These are phyloP conservation scores for Termitomyces sp. DNA, from an alignment of 768 basidiomycete species.

Conservation along the genomic window DNA sequence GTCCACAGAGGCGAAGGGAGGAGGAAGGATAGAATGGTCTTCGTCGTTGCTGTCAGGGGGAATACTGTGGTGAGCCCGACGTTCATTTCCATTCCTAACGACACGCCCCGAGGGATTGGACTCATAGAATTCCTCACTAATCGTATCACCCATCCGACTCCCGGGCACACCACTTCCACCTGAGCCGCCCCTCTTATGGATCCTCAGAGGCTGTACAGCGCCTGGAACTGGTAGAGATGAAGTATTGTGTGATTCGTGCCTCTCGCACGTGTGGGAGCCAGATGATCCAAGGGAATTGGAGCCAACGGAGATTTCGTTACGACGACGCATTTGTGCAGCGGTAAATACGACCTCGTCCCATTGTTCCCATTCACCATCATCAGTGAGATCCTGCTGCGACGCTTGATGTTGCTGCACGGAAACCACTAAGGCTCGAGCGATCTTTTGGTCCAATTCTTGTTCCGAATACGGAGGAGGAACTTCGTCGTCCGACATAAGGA, in stretches of 20 bases:
- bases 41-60: constrained; percentile 17
- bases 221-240: constrained; percentile 6
- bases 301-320: neutral
- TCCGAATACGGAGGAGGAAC: constrained; percentile 42
- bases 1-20: constrained; percentile 31
- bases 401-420: constrained; percentile 27
- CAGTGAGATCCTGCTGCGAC: constrained; percentile 4
- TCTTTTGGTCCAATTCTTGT: constrained; percentile 51
- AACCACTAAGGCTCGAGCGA: constrained; percentile 32
- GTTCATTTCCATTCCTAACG: constrained; percentile 3
- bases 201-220: constrained; percentile 28
- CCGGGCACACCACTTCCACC: constrained; percentile 6
- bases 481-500: constrained; percentile 16
- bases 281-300: constrained; percentile 5
- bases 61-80: constrained; percentile 4
- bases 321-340: constrained; percentile 20
- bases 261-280: constrained; percentile 1
- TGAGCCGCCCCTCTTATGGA: constrained; percentile 24
- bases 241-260: neutral
- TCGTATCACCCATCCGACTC: constrained; percentile 5
- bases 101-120: neutral
- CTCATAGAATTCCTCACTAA: neutral
- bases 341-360: constrained; percentile 41
- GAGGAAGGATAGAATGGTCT: constrained; percentile 26
- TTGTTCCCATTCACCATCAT: constrained; percentile 42